Base-by-base conservation (phyloP, 1,284 basidiomycete genomes). In the Cerioporus squamosus region DNA sequence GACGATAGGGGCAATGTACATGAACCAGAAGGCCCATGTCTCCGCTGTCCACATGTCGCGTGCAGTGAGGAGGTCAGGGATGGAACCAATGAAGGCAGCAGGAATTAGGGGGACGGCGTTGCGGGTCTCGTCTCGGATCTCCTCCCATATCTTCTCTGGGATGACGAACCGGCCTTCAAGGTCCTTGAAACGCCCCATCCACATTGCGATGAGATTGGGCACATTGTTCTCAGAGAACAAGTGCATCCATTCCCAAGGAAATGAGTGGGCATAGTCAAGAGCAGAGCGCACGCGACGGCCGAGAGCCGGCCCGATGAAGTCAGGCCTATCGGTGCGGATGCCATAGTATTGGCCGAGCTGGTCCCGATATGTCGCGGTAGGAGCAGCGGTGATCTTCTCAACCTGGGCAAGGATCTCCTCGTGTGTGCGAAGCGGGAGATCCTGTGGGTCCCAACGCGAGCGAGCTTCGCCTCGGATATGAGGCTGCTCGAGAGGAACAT, bases 191-290 rank as follows among this genome's bases (percentile, higher is more conserved):
- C 64, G 56, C 0, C 75, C 74, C 2, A 72, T 78, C 76, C 79
- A 82, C 5, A 73, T 68, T 0, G 66, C 55, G 39, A 78, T 65
- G 0, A 82, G 68, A 46, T 78, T 78, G 26, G 68, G 67, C 36
- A 80, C 59, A 0, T 75, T 36, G 53, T 81, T 81, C 60, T 79
- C 76, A 61, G 65, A 77, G 10, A 81, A 68, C 0, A 80, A 68
- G 52, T 82, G 79, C 80, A 81, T 82, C 61, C 80, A 79, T 56
- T 82, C 76, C 55, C 72, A 74, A 0, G 76, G 79, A 51, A 81
- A 81, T 0, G 76, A 80, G 0, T 22, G 0, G 0, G 79, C 76
- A 51, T 79, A 78, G 2, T 60, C 59, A 1, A 82, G 59, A 0
- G 76, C 14, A 5, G 33, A 36, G 10, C 15, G 33, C 14, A 36